phyloP scores from a whole-genome alignment of 1,139 yeast genomes.

The Arxiozyma bovina region DNA sequence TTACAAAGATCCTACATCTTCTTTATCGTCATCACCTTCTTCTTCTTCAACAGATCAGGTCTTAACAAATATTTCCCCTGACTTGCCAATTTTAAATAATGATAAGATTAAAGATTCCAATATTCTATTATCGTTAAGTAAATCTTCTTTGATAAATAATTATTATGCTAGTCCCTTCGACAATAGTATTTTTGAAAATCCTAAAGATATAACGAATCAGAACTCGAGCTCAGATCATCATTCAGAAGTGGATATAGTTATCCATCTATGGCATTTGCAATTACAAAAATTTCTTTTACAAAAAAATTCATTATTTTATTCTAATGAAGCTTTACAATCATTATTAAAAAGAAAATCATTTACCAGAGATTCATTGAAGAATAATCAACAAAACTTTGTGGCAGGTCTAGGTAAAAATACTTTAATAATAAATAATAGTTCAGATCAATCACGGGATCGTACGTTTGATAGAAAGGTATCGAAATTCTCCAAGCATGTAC shows the following conservation, averaged over 20 bases:
- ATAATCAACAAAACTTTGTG: neutral
- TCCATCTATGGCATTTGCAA: conserved; percentile 25
- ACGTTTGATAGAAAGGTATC: neutral
- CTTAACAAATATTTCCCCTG: neutral
- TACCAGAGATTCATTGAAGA: conserved; percentile 10
- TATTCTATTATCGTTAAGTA: neutral
- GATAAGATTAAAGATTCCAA: neutral
- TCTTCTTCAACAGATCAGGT: neutral
- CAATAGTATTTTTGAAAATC: neutral
- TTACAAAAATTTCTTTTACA: conserved; percentile 18
- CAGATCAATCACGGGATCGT: neutral
- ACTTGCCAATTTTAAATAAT: neutral
- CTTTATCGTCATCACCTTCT: no score
- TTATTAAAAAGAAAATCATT: conserved; percentile 15
- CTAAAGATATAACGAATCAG: neutral
- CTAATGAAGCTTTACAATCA: conserved; percentile 19
- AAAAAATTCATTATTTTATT: conserved; percentile 22
- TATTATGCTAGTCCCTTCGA: neutral
- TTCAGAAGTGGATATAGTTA: conserved; percentile 14
- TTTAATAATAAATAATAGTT: neutral
- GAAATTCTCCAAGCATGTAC: neutral
- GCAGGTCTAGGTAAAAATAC: neutral
- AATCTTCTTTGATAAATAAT: conserved; percentile 1
- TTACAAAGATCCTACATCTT: no score
- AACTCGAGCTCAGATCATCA: conserved; percentile 6